These are phyloP conservation scores for Dalbergia oliveri DNA, from an alignment of 306 rosid species.

Conservation along the genomic window DNA sequence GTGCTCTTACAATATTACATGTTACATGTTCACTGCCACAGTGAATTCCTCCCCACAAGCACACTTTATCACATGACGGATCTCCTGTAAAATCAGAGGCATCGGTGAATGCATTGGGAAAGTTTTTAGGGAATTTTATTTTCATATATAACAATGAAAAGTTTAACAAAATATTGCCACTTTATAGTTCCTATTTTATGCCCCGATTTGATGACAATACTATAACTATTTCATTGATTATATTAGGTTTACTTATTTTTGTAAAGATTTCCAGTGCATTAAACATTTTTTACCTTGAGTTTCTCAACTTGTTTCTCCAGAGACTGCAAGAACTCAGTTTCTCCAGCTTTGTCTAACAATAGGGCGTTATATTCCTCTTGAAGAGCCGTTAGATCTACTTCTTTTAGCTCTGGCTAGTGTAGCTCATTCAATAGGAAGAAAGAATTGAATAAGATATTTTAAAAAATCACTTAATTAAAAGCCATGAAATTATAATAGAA, in stretches of 20 bases:
- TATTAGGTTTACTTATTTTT: constrained; percentile 17
- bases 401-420: constrained; percentile 73
- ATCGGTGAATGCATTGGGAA: constrained; percentile 36
- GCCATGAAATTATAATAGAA: constrained; percentile 3
- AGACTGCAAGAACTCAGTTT: constrained; percentile 74
- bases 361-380: constrained; percentile 79
- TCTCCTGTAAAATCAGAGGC: constrained; percentile 62
- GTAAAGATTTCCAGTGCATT: constrained; percentile 12
- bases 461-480: constrained; percentile 27
- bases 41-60: constrained; percentile 81
- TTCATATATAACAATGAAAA: not conserved
- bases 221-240: not conserved
- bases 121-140: constrained; percentile 31
- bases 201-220: not conserved
- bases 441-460: constrained; percentile 31
- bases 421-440: constrained; percentile 44
- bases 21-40: constrained; percentile 56
- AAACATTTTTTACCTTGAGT: constrained; percentile 64
- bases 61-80: constrained; percentile 73
- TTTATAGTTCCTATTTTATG: constrained; percentile 31
- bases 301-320: constrained; percentile 70
- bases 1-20: constrained; percentile 45
- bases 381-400: constrained; percentile 63
- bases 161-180: constrained; percentile 24
- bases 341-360: constrained; percentile 73